Percentiles rank a stretch among this genome's conserved stretches.
Evolutionary conservation across 192 early-diverging fungal genomes (phyloP).

Genomic region (Irineochytrium annulatum): DNA sequence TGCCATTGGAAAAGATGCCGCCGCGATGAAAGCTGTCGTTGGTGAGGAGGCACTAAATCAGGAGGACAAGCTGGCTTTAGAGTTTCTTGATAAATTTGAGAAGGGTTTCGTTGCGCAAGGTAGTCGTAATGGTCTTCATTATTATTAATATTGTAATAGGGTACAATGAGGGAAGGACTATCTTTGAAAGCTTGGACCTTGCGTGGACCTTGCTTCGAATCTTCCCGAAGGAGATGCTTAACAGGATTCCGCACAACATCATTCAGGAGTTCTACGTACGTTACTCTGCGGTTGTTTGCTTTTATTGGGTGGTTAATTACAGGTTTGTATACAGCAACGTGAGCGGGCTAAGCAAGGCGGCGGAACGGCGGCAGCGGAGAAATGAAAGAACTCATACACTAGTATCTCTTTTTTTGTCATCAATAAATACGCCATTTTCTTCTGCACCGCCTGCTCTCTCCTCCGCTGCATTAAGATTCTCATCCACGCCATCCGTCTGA

Average conservation of each 20-base stretch:
- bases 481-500: too few species aligned
- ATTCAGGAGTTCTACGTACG: slow-evolving; percentile 83
- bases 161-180: slow-evolving; percentile 91
- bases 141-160: slow-evolving; percentile 35
- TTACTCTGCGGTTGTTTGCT: too few species aligned
- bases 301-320: too few species aligned
- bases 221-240: slow-evolving; percentile 99
- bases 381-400: too few species aligned
- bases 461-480: too few species aligned
- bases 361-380: too few species aligned
- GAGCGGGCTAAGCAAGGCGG: too few species aligned
- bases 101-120: slow-evolving; percentile 95
- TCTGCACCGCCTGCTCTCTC: too few species aligned
- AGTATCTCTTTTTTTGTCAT: too few species aligned
- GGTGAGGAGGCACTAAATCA: slow-evolving; percentile 98
- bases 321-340: too few species aligned
- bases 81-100: slow-evolving; percentile 99
- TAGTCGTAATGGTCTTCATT: neutral
- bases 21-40: slow-evolving; percentile 99
- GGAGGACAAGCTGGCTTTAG: slow-evolving; percentile 95
- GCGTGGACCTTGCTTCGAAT: slow-evolving; percentile 99
- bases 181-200: slow-evolving; percentile 93
- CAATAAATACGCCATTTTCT: too few species aligned
- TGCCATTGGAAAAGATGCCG: slow-evolving; percentile 97
- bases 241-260: slow-evolving; percentile 95